Base-by-base conservation (phyloP, 2,329 filamentous ascomycete genomes). In the Hortaea sp. region DNA sequence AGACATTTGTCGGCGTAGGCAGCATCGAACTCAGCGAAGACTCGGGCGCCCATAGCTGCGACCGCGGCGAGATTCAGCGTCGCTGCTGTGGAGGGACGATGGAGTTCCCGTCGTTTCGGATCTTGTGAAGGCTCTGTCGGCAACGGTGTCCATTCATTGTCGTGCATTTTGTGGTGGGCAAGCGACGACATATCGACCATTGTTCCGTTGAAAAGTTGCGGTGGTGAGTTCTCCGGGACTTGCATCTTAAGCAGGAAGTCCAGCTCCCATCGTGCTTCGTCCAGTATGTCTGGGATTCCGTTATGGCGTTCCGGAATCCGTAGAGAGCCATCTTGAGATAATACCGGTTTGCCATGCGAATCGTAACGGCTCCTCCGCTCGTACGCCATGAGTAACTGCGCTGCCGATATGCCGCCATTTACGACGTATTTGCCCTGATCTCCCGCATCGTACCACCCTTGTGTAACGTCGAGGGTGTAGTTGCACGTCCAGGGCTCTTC, bases 381-480 rank as follows among this genome's bases (percentile, higher is more conserved):
- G 41, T 48, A 48, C 20, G 27, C 42, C 46, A 48, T 48, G 7
- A 44, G 31, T 2, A 48, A 30, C 28, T 48, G 46, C 29, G 46
- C 41, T 4, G 42, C 42, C 2, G 46, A 34, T 30, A 48, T 48
- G 12, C 46, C 46, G 34, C 46, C 42, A 29, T 48, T 48, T 35
- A 48, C 46, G 12, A 48, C 46, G 29, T 48, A 48, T 27, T 48
- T 48, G 31, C 46, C 46, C 28, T 48, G 46, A 27, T 48, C 46
- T n/a, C 46, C 46, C n/a, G 46, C 46, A 38, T 48, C 46, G 28
- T 48, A 48, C 46, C 46, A 48, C 29, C 46, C 46, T 37, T 41
- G 46, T 5, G 46, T 48, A 29, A 48, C 46, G 34, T 48, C 42
- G 29, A 48, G 42, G 6, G 46, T 48, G 31, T 48, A 48, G 29